Percentiles rank a stretch among this genome's conserved stretches.
Conservation (phyloP, 1,284 basidiomycete genomes). For the Coniophora puteana region DNA sequence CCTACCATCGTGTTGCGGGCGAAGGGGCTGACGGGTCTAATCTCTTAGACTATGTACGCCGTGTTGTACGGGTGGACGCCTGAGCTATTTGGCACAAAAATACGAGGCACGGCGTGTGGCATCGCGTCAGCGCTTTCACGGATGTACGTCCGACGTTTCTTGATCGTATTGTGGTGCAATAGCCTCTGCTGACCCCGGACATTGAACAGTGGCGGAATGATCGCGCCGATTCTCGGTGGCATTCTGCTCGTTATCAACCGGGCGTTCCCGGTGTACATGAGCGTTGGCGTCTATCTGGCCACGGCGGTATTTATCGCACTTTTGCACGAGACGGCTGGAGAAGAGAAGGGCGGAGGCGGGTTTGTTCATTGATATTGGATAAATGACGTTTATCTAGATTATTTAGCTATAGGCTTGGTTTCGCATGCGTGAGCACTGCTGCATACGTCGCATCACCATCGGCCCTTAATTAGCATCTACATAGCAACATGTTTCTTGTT, state of each 20-base stretch:
- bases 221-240: slow-evolving; percentile 85
- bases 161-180: too few species aligned
- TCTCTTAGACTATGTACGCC: slow-evolving; percentile 81
- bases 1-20: too few species aligned
- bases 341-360: slow-evolving; percentile 15
- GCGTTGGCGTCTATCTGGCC: slow-evolving; percentile 66
- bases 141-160: slow-evolving; percentile 53
- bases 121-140: slow-evolving; percentile 87
- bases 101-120: slow-evolving; percentile 89
- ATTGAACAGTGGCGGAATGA: slow-evolving; percentile 88
- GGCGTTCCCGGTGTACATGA: slow-evolving; percentile 78
- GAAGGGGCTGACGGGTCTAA: neutral
- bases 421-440: too few species aligned
- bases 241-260: slow-evolving; percentile 69
- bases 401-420: too few species aligned
- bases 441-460: too few species aligned
- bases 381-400: too few species aligned
- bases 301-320: slow-evolving; percentile 68
- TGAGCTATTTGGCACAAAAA: slow-evolving; percentile 84
- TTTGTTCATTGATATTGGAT: slow-evolving; percentile 26
- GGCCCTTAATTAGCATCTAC: too few species aligned
- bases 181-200: too few species aligned
- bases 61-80: slow-evolving; percentile 92
- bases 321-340: slow-evolving; percentile 39
- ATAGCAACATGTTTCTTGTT: too few species aligned